Evolutionary conservation across 495 filamentous ascomycete species (phyloP).

Genomic region (Stereocaulon alpinum): DNA sequence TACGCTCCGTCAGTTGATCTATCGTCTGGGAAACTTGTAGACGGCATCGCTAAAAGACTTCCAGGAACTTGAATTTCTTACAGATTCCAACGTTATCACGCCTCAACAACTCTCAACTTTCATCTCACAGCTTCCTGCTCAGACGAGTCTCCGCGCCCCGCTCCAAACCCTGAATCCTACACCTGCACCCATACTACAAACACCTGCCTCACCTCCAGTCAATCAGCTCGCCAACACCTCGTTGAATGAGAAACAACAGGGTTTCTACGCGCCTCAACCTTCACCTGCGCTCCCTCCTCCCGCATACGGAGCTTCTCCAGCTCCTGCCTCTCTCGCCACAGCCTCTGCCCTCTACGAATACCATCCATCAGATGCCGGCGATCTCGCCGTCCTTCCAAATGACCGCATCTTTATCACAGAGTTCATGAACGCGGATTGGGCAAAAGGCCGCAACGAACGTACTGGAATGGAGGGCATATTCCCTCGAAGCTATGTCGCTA

Average conservation of each 20-base stretch:
- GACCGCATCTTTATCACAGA: slow-evolving; percentile 71
- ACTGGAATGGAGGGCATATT: slow-evolving; percentile 84
- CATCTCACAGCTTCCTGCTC: slow-evolving; percentile 59
- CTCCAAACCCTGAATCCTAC: slow-evolving; percentile 29
- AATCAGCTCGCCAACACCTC: slow-evolving; percentile 35
- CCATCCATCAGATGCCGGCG: slow-evolving; percentile 62
- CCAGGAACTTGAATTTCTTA: slow-evolving; percentile 86
- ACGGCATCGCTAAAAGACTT: background rate
- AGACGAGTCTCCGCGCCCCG: slow-evolving; percentile 38
- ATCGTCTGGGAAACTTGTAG: background rate
- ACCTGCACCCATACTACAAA: slow-evolving; percentile 26
- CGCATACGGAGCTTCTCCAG: slow-evolving; percentile 37
- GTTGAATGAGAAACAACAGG: slow-evolving; percentile 42
- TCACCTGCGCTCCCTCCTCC: slow-evolving; percentile 42
- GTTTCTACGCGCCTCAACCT: slow-evolving; percentile 38
- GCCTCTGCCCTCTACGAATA: slow-evolving; percentile 82
- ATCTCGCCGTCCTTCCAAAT: slow-evolving; percentile 63
- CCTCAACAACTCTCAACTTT: slow-evolving; percentile 60
- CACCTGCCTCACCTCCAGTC: slow-evolving; percentile 31
- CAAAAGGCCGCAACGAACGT: slow-evolving; percentile 60
- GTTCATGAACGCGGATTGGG: slow-evolving; percentile 93
- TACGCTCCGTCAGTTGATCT: slow-evolving; percentile 58
- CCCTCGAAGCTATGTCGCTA: slow-evolving; percentile 75
- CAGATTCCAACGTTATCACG: slow-evolving; percentile 65
- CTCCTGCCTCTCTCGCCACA: slow-evolving; percentile 50